Evolutionary conservation across 2,329 filamentous ascomycete genomes (phyloP).

Genomic region (Paradendryphiella salina): DNA sequence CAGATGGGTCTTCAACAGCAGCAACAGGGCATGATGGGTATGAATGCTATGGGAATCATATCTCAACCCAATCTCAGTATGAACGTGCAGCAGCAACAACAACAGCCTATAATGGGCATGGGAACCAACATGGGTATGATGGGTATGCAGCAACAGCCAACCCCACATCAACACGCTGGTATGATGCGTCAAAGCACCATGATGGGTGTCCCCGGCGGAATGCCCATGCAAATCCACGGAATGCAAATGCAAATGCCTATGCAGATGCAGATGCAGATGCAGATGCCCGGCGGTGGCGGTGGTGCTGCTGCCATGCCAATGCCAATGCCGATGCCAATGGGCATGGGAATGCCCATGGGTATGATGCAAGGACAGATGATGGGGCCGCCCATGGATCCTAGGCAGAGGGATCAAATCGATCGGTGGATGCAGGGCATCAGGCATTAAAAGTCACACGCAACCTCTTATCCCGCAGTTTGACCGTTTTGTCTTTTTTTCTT

Average conservation of each 20-base stretch:
- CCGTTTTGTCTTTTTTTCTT: background rate
- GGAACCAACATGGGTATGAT: slow-evolving; percentile 3
- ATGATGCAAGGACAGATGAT: slow-evolving; percentile 31
- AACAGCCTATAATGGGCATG: slow-evolving; percentile 14
- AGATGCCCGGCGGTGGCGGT: no score
- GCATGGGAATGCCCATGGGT: slow-evolving; percentile 28
- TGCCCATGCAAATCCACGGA: background rate
- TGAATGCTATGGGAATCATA: slow-evolving; percentile 26
- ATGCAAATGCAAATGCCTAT: slow-evolving; percentile 4
- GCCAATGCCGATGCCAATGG: slow-evolving; percentile 19
- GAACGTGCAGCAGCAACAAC: slow-evolving; percentile 6
- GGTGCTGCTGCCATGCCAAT: slow-evolving; percentile 7
- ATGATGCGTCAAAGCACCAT: slow-evolving; percentile 8
- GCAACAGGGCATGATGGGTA: slow-evolving; percentile 22
- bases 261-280: slow-evolving; percentile 12
- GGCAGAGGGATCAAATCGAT: slow-evolving; percentile 61
- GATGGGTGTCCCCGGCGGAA: background rate
- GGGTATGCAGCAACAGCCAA: background rate
- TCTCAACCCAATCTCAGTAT: slow-evolving; percentile 11
- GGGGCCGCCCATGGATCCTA: slow-evolving; percentile 49
- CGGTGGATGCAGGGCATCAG: slow-evolving; percentile 58
- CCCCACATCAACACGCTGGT: background rate
- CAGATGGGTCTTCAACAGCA: slow-evolving; percentile 15
- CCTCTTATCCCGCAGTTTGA: no score
- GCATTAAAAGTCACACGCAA: slow-evolving; percentile 14